phyloP scores from a whole-genome alignment of 768 basidiomycete genomes.

The Calocybe gangraenosa region DNA sequence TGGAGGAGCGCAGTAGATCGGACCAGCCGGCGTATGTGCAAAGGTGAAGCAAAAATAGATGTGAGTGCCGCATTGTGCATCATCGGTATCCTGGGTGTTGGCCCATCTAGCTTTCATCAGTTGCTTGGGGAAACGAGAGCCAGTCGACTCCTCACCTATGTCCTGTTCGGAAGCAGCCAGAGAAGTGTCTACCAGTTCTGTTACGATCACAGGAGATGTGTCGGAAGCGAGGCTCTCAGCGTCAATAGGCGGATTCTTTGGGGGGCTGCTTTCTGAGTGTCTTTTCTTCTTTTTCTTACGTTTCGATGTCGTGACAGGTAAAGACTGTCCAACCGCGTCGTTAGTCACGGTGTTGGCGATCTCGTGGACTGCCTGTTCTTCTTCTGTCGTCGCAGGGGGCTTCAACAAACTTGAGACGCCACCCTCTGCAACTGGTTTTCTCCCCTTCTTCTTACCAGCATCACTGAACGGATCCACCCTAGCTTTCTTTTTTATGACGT shows the following conservation, averaged over 20 bases:
- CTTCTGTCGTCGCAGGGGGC: neutral
- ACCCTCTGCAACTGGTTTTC: slow-evolving; percentile 20
- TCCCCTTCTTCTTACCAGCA: slow-evolving; percentile 43
- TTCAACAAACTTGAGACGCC: neutral
- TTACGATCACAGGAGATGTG: neutral
- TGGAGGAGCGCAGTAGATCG: slow-evolving; percentile 25
- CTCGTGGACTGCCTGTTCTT: slow-evolving; percentile 5
- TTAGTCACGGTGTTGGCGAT: slow-evolving; percentile 3
- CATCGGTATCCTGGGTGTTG: slow-evolving; percentile 5
- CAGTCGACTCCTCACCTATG: slow-evolving; percentile 3
- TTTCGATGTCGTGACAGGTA: slow-evolving; percentile 5
- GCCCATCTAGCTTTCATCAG: neutral
- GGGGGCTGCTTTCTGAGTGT: neutral
- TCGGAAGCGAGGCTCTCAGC: neutral
- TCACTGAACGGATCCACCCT: slow-evolving; percentile 55
- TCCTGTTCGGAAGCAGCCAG: neutral
- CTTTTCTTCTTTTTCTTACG: slow-evolving; percentile 7
- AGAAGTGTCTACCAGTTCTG: neutral
- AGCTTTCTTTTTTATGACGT: slow-evolving; percentile 55
- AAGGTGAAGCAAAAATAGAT: slow-evolving; percentile 6
- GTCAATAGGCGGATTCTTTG: neutral
- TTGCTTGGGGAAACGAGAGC: neutral
- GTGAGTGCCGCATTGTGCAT: slow-evolving; percentile 15
- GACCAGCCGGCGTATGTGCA: slow-evolving; percentile 9
- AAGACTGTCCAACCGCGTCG: neutral